Percentiles rank a stretch among this genome's conserved stretches.
These are phyloP conservation scores for Cercospora nicotianae DNA, from an alignment of 2,329 filamentous ascomycete species.

Conservation along the genomic window DNA sequence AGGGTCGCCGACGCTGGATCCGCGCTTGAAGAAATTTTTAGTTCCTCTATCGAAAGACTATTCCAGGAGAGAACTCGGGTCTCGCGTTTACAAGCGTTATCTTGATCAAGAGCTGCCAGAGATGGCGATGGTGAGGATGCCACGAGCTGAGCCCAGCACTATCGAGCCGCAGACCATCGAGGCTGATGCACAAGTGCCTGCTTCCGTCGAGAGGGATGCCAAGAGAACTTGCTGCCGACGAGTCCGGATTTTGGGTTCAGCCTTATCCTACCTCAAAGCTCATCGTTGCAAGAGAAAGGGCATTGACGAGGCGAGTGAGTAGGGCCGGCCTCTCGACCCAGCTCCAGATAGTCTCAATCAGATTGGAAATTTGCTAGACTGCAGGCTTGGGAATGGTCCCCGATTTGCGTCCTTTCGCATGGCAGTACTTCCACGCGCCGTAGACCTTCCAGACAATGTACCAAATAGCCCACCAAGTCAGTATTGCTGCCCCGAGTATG, in stretches of 20 bases:
- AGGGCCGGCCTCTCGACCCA: background rate
- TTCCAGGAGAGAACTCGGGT: background rate
- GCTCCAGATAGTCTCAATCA: background rate
- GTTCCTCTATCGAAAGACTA: background rate
- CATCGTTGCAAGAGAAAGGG: background rate
- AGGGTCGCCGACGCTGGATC: background rate
- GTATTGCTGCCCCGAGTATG: background rate
- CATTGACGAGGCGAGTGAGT: background rate
- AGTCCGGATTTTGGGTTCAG: background rate
- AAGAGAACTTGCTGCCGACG: background rate
- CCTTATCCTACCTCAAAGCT: background rate
- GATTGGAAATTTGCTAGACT: background rate
- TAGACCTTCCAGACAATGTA: background rate
- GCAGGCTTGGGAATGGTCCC: background rate
- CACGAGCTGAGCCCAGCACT: background rate
- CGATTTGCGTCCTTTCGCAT: background rate
- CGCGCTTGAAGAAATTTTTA: background rate
- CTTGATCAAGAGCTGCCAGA: background rate
- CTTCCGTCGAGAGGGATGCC: background rate
- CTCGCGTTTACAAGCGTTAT: background rate
- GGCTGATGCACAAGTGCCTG: no score
- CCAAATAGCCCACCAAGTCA: background rate
- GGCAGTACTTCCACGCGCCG: background rate
- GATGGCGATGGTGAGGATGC: background rate
- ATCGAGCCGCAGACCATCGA: background rate